Evolutionary conservation across 352 stramenopile species (phyloP).

Genomic region (Phytophthora vignae): DNA sequence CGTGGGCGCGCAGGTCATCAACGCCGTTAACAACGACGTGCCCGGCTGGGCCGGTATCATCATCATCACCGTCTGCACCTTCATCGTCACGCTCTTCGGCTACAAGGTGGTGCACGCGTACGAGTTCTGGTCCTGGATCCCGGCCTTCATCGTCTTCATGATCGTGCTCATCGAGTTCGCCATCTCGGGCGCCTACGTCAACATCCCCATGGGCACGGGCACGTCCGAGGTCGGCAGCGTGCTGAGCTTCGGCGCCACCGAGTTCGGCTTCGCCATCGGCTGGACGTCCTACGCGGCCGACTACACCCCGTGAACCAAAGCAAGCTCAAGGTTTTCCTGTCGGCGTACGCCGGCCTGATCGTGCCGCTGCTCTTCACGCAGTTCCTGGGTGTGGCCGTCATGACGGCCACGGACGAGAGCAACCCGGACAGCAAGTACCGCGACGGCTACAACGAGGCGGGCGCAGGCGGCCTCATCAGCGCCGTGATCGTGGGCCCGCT

Average conservation of each 20-base stretch:
- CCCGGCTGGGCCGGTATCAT: conserved; percentile 55
- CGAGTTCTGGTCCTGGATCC: conserved; percentile 64
- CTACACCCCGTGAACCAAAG: conserved; percentile 52
- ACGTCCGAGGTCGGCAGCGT: conserved; percentile 43
- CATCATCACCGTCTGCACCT: conserved; percentile 53
- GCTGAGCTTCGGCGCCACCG: conserved; percentile 43
- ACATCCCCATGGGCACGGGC: conserved; percentile 55
- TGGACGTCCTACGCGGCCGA: conserved; percentile 51
- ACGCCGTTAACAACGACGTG: conserved; percentile 54
- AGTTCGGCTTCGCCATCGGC: conserved; percentile 53
- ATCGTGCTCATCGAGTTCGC: conserved; percentile 52
- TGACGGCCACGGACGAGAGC: conserved; percentile 48
- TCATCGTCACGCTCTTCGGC: conserved; percentile 56
- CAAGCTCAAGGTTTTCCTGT: conserved; percentile 58
- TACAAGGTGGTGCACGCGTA: conserved; percentile 62
- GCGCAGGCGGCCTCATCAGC: conserved; percentile 42
- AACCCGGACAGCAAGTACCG: conserved; percentile 41
- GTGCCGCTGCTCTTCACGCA: conserved; percentile 54
- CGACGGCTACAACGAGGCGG: conserved; percentile 44
- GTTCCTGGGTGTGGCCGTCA: conserved; percentile 44
- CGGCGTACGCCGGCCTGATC: conserved; percentile 50
- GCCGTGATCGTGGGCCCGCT: conserved; percentile 49
- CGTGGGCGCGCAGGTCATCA: conserved; percentile 56
- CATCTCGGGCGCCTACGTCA: conserved; percentile 47
- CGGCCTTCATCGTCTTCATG: conserved; percentile 54